Evolutionary conservation across 805 yeast species (phyloP), one percentile per base, ranked within the genome.

Genomic region (Lipomyces yamadae): DNA sequence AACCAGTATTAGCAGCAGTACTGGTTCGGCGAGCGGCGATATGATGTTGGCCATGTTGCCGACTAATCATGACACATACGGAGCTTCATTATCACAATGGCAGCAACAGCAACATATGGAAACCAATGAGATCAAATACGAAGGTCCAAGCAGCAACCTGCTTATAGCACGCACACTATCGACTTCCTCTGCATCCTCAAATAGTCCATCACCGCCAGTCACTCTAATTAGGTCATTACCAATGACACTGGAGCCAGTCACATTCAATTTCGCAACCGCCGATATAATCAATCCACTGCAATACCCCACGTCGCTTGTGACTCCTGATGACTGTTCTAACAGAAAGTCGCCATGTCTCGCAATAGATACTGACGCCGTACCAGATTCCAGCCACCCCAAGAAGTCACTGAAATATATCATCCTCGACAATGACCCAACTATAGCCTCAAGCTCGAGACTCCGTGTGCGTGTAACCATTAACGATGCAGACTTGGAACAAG

Each of bases 391-490:
- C 55, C 61, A 52, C 5, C 64, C 32, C 32, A 52, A 50, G 30
- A 52, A 50, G 58, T 13, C 57, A 33, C 39, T 64, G 45, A 61
- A 58, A 33, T 67, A 67, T 45, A 53, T 67, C 24, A 57, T 32
- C 48, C 30, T 67, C n/a, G 63, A 61, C 37, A 55, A 42, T 24
- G 56, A 57, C 32, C 56, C 61, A 7, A 30, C 35, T 3, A 2
- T 34, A 33, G 45, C 50, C n/a, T 18, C 55, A 50, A 63, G 39
- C 18, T 29, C 61, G 11, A 58, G 59, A 33, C 55, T 67, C 30
- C 60, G 70, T 42, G 61, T 67, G 13, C 53, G 70, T 11, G 68
- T 67, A 7, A 37, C 55, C 35, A 30, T 67, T 29, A 62, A 60
- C 39, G 50, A 33, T 4, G 60, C 58, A 10, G 65, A 64, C 29